phyloP scores from a whole-genome alignment of 345 rosid species.

The Eucalyptus sp. region DNA sequence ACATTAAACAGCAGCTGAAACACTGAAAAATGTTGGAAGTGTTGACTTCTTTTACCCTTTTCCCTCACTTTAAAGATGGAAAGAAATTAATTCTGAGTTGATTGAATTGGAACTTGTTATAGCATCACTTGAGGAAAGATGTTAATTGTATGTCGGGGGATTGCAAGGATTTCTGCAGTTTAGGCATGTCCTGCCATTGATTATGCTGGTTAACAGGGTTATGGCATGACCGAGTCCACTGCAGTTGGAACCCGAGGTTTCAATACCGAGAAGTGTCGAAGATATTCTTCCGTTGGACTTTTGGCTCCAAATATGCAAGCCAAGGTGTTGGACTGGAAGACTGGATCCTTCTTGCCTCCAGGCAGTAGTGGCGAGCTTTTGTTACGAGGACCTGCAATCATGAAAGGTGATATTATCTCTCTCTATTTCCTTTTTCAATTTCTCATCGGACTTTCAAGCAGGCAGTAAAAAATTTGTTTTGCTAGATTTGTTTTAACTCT shows the following conservation, averaged over 20 bases:
- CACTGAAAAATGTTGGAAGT: not conserved
- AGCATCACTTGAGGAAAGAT: not conserved
- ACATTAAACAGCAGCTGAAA: not conserved
- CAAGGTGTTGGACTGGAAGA: slow-evolving; percentile 56
- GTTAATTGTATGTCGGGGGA: not conserved
- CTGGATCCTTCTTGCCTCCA: slow-evolving; percentile 55
- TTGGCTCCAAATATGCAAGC: slow-evolving; percentile 85
- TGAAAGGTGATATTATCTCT: slow-evolving; percentile 39
- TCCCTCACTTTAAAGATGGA: not conserved
- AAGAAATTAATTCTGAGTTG: not conserved
- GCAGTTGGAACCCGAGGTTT: slow-evolving; percentile 83
- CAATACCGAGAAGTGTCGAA: slow-evolving; percentile 22
- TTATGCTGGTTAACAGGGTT: slow-evolving; percentile 37
- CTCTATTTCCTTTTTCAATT: not conserved
- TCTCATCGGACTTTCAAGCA: not conserved
- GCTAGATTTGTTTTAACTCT: not conserved
- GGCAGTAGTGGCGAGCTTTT: slow-evolving; percentile 73
- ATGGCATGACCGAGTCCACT: slow-evolving; percentile 81
- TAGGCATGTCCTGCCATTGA: not conserved
- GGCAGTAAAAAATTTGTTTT: not conserved
- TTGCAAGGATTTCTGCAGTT: not conserved
- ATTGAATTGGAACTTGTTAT: not conserved
- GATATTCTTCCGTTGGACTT: slow-evolving; percentile 59
- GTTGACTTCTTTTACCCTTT: not conserved
- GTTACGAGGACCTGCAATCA: slow-evolving; percentile 70